A percentile compares a stretch with the other conserved stretches of the same genome.
phyloP scores from a whole-genome alignment of 1,284 basidiomycete genomes.

The Neonothopanus nambi region DNA sequence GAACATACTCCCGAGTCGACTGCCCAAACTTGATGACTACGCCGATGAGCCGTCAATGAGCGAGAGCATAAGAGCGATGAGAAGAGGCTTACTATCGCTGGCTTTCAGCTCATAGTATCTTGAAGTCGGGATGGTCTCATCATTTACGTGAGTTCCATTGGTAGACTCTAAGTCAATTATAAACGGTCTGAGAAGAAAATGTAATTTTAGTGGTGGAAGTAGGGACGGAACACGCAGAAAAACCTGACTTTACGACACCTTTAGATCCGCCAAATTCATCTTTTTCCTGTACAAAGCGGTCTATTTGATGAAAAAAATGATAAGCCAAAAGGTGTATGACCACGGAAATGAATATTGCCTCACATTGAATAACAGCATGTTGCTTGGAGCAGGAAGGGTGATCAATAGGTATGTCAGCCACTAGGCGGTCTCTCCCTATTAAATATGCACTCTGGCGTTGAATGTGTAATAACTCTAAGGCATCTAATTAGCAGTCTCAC shows the following conservation, averaged over 20 bases:
- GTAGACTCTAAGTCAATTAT: conserved; percentile 97
- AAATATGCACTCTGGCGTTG: conserved; percentile 94
- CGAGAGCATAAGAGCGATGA: conserved; percentile 5
- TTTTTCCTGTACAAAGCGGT: conserved; percentile 81
- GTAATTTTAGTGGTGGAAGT: conserved; percentile 16
- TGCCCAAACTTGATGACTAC: conserved; percentile 91
- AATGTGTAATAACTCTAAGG: conserved; percentile 83
- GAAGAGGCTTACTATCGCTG: conserved; percentile 72
- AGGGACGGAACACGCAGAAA: conserved; percentile 6
- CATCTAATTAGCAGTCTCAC: neutral
- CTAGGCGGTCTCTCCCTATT: conserved; percentile 85
- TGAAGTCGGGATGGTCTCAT: conserved; percentile 79
- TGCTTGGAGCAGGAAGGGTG: conserved; percentile 99
- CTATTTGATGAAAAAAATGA: conserved; percentile 49
- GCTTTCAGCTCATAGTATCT: conserved; percentile 90
- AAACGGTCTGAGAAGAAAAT: conserved; percentile 67
- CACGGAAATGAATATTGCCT: conserved; percentile 25
- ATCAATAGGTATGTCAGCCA: conserved; percentile 88
- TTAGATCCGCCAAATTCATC: conserved; percentile 88
- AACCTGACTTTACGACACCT: conserved; percentile 69
- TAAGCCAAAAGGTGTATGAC: neutral
- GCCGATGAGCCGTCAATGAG: conserved; percentile 1
- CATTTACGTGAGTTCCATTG: conserved; percentile 93
- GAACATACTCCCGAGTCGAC: conserved; percentile 85
- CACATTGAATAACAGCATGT: conserved; percentile 95